Evolutionary conservation across 1,139 yeast species (phyloP), one percentile per base, ranked within the genome.

Genomic region (Blastobotrys malaysiensis): DNA sequence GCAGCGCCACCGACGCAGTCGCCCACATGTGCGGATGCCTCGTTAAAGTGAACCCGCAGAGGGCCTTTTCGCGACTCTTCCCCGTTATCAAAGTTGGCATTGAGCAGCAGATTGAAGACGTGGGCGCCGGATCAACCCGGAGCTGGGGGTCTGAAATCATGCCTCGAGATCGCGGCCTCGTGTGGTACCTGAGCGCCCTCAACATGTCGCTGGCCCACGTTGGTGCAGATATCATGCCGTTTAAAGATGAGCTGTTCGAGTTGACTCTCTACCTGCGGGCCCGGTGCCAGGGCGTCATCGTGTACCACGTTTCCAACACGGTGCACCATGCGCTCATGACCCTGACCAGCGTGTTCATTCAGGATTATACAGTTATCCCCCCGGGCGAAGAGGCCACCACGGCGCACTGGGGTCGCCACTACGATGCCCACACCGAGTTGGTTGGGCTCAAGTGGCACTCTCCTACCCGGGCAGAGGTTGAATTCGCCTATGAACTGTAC

Each of bases 81-180:
- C 72, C 74, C 0, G 65, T 76, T 22, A 69, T 86, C 24, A 73
- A 78, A 51, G 76, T 75, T 1, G 78, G 78, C 56, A 83, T 91
- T 39, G 75, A 76, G 50, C 82, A 80, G 26, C 97, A 93, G 65
- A 77, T 93, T 20, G 76, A 75, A n/a, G 91, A 86, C 62, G 88
- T 91, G 61, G 88, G 84, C 9, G 97, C 98, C 0, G 98, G 97
- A 1, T 73, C 81, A 0, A 74, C 84, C 0, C 79, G 97, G 65
- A 81, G 83, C 18, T 31, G 39, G 39, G 85, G 87, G 0, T 76
- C 80, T 3, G 90, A 85, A 48, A 76, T 87, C 31, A 76, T 84
- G 21, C 89, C 89, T 13, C 77, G 91, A 51, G 99, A 93, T 68
- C 85, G 86, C 48, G 81, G 85, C 11, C 73, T 93, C 14, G 82